phyloP scores from a whole-genome alignment of 177 flowering plant genomes.

The Vitis hybrid region DNA sequence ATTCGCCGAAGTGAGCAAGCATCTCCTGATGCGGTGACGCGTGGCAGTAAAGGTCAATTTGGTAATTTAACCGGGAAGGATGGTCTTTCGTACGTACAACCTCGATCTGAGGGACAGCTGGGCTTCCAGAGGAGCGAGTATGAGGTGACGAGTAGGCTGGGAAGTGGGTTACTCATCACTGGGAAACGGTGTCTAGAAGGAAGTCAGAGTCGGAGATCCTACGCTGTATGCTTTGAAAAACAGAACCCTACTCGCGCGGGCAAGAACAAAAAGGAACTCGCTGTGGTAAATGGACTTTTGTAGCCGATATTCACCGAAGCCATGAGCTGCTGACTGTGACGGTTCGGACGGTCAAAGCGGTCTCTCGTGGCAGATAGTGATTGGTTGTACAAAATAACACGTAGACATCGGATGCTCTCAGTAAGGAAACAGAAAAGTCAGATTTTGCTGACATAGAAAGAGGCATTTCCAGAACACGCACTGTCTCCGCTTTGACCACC shows the following conservation, averaged over 20 bases:
- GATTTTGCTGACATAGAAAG: slow-evolving; percentile 23
- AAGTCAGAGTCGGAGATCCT: background rate
- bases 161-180: background rate
- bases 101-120: background rate
- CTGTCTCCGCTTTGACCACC: slow-evolving; percentile 15
- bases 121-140: background rate
- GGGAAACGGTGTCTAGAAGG: background rate
- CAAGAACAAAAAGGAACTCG: background rate
- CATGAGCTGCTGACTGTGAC: background rate
- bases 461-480: slow-evolving; percentile 11
- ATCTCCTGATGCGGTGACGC: slow-evolving; percentile 4
- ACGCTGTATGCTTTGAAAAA: background rate
- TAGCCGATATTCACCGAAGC: background rate
- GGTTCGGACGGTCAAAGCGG: no score
- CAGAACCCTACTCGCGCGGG: background rate
- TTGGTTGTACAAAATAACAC: no score
- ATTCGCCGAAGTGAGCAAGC: slow-evolving; percentile 13
- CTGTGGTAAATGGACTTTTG: background rate
- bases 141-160: background rate
- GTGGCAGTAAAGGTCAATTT: slow-evolving; percentile 5
- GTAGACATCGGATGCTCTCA: background rate
- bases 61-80: background rate
- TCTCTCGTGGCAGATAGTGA: no score
- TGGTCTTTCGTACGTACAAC: background rate
- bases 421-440: slow-evolving; percentile 23